Conservation (phyloP, 2,329 filamentous ascomycete species). For the Plenodomus biglobosus region DNA sequence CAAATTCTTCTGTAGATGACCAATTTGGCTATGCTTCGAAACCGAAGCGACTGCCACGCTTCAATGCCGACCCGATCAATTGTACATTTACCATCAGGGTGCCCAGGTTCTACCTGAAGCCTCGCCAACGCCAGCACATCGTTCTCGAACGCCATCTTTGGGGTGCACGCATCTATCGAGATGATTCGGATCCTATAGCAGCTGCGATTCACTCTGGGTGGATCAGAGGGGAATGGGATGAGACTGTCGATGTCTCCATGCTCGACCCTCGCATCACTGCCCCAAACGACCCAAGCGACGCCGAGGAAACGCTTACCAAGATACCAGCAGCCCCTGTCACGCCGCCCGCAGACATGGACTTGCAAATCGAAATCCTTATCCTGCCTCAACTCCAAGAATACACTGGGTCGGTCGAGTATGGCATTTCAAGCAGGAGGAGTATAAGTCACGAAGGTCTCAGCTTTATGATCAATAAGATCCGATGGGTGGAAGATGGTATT, state of each 20-base stretch:
- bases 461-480: slow-evolving; percentile 77
- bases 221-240: slow-evolving; percentile 84
- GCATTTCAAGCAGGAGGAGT: slow-evolving; percentile 80
- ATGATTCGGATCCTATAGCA: slow-evolving; percentile 91
- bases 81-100: slow-evolving; percentile 89
- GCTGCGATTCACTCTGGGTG: slow-evolving; percentile 93
- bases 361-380: slow-evolving; percentile 84
- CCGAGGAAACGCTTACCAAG: slow-evolving; percentile 47
- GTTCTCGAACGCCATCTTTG: slow-evolving; percentile 79
- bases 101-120: slow-evolving; percentile 72
- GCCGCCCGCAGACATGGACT: slow-evolving; percentile 69
- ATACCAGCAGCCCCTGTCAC: slow-evolving; percentile 58
- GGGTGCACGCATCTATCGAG: slow-evolving; percentile 93
- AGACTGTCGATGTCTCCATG: slow-evolving; percentile 71
- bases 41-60: slow-evolving; percentile 74
- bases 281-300: slow-evolving; percentile 45
- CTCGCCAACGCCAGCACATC: slow-evolving; percentile 75
- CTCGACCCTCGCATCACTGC: slow-evolving; percentile 59
- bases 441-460: slow-evolving; percentile 84
- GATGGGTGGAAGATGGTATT: slow-evolving; percentile 79
- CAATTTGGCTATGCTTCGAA: slow-evolving; percentile 61
- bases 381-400: slow-evolving; percentile 80
- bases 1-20: slow-evolving; percentile 48
- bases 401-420: slow-evolving; percentile 71
- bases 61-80: slow-evolving; percentile 74